phyloP scores from a whole-genome alignment of 306 rosid genomes.

The Carpinus fangiana region DNA sequence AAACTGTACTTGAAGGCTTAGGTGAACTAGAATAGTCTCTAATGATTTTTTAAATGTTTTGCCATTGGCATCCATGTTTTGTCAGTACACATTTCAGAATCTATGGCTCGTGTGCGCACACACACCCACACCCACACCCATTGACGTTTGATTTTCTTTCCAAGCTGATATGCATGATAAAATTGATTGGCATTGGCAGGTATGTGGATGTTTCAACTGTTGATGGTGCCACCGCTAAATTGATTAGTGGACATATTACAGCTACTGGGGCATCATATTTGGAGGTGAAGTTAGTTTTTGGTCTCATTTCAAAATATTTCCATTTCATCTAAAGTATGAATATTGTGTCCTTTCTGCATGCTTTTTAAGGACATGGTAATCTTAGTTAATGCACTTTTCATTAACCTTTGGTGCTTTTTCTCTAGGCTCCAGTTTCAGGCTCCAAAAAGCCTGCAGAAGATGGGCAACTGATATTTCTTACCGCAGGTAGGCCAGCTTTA shows the following conservation, averaged over 20 bases:
- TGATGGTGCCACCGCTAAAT: constrained; percentile 73
- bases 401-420: constrained; percentile 20
- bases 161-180: constrained; percentile 20
- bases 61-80: background rate
- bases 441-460: constrained; percentile 98
- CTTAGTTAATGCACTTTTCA: constrained; percentile 21
- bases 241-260: constrained; percentile 60
- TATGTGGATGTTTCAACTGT: constrained; percentile 95
- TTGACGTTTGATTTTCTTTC: constrained; percentile 10
- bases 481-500: constrained; percentile 62
- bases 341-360: constrained; percentile 20
- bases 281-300: constrained; percentile 55
- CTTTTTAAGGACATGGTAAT: background rate
- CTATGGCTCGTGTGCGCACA: background rate
- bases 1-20: background rate
- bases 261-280: constrained; percentile 82
- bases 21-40: background rate
- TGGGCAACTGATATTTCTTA: constrained; percentile 91
- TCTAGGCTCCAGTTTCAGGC: constrained; percentile 97
- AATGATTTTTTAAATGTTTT: background rate
- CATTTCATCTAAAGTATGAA: constrained; percentile 1
- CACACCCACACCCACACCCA: background rate
- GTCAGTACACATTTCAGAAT: background rate
- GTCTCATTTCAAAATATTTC: constrained; percentile 9
- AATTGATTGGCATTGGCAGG: constrained; percentile 43